Base-by-base conservation (phyloP, 1,139 yeast genomes). In the Pichia terricola region DNA sequence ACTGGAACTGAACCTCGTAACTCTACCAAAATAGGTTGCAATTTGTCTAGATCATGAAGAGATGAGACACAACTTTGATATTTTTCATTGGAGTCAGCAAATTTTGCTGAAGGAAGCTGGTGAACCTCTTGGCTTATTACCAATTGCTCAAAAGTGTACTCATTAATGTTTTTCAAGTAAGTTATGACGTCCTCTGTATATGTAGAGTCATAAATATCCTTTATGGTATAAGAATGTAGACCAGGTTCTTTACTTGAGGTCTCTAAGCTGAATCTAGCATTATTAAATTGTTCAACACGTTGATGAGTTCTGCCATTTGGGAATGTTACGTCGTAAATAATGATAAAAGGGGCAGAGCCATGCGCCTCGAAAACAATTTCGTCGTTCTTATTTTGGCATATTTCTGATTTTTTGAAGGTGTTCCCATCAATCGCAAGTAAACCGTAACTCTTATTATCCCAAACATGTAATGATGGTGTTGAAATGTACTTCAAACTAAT, bases 261-360 rank as follows among this genome's bases (percentile, higher is more conserved):
- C 32, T 52, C 56, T 25, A 62, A 47, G 1, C 74, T 60, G 22
- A 75, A 70, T 2, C 75, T 76, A 52, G 65, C 67, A 52, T 67
- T 71, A 9, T 79, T 69, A 0, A 78, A 71, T 28, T 74, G 79
- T 43, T 72, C 79, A 16, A 73, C 59, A 34, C 66, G 66, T 39
- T 50, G 49, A 40, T 59, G 77, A 3, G 59, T 41, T 33, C 57
- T 59, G 0, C 85, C 87, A 54, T 64, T 67, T 3, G 95, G 94
- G 39, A 74, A 68, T 34, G 65, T 66, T 28, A 86, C 67, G 35
- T 79, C 78, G 57, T 88, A 89, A 43, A 77, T 78, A 35, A 89
- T 67, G 8, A 75, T 64, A 54, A 87, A 88, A 31, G 97, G 96
- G 0, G 83, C 71, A 4, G 74, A 65, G 1, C 96, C 96, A 39